Evolutionary conservation across 1,139 yeast genomes (phyloP).

Genomic region (Magnusiomyces sp.): DNA sequence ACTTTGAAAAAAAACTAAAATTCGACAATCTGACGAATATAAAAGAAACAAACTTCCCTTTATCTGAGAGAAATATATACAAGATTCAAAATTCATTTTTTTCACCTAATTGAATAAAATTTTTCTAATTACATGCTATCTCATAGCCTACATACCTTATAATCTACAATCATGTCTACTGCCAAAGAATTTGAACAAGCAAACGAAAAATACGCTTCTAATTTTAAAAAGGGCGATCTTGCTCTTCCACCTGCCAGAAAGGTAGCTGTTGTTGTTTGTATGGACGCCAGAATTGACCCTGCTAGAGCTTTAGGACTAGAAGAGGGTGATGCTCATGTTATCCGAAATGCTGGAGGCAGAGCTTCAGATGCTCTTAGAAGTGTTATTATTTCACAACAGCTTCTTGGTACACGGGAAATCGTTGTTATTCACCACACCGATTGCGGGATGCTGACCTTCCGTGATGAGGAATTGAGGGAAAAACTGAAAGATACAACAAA

Average conservation of each 20-base stretch:
- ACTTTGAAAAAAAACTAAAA: too few species aligned
- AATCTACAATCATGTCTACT: conserved; percentile 3
- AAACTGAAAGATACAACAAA: neutral
- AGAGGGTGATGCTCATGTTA: conserved; percentile 41
- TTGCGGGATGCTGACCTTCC: conserved; percentile 5
- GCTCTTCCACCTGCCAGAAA: conserved; percentile 6
- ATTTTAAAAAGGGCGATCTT: conserved; percentile 1
- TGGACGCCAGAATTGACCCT: conserved; percentile 42
- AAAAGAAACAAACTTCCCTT: too few species aligned
- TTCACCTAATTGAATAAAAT: too few species aligned
- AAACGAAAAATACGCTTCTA: neutral
- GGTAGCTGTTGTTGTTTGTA: conserved; percentile 24
- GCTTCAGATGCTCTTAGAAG: conserved; percentile 37
- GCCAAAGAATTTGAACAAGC: conserved; percentile 4
- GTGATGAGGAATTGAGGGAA: neutral
- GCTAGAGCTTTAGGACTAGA: conserved; percentile 36
- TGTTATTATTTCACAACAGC: conserved; percentile 34
- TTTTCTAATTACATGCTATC: too few species aligned
- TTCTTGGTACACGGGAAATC: conserved; percentile 36
- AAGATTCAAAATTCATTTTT: too few species aligned
- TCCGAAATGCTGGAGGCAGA: conserved; percentile 41
- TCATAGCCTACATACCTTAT: too few species aligned
- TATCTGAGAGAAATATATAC: too few species aligned
- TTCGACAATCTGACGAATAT: too few species aligned
- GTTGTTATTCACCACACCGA: conserved; percentile 32